phyloP scores from a whole-genome alignment of 2,329 filamentous ascomycete genomes.

The Scedosporium minutisporum region DNA sequence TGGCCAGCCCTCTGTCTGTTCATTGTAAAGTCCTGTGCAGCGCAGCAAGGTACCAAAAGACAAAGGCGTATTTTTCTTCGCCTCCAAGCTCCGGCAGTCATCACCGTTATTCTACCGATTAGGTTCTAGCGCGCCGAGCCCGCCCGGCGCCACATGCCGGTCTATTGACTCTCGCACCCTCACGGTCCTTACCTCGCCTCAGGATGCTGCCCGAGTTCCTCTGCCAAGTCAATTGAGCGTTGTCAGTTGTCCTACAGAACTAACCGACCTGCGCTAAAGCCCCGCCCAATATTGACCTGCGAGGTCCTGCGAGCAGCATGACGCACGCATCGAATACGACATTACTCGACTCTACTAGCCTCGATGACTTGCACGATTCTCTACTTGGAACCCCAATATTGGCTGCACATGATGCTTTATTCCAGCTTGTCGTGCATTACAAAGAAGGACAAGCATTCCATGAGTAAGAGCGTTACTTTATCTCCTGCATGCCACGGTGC shows the following conservation, averaged over 20 bases:
- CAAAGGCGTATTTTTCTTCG: background rate
- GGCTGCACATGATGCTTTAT: background rate
- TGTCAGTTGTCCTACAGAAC: no score
- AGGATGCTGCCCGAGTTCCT: no score
- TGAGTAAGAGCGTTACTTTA: background rate
- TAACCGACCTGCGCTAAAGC: background rate
- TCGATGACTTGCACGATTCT: background rate
- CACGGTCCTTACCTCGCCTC: no score
- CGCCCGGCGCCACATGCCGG: no score
- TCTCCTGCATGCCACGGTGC: background rate
- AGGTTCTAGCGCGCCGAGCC: no score
- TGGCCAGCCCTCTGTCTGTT: background rate
- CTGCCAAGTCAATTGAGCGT: no score
- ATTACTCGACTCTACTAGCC: background rate
- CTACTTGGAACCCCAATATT: background rate
- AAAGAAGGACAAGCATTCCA: no score
- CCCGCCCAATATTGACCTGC: background rate
- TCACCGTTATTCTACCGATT: no score
- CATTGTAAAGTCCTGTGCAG: background rate
- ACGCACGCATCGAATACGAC: background rate
- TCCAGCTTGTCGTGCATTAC: background rate
- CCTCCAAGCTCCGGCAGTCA: background rate
- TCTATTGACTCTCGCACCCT: no score
- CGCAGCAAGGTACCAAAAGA: background rate
- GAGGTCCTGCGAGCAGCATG: background rate